Evolutionary conservation across 192 early-diverging fungal species (phyloP), one percentile per base, ranked within the genome.

Genomic region (Gryganskiella cystojenkinii): DNA sequence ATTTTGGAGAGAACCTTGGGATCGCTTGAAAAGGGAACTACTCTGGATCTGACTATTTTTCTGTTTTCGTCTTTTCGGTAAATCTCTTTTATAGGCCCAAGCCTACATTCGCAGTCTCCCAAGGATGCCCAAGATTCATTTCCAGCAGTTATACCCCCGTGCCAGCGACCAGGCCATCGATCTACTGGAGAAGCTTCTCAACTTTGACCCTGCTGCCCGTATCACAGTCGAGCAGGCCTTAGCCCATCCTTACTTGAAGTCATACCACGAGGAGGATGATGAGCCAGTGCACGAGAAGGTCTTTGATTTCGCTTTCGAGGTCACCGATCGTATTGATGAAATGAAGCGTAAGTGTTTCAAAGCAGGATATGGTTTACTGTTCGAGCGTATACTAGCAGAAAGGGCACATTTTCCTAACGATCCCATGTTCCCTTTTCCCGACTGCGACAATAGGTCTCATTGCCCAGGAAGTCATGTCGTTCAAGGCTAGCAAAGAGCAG

Each of bases 171-270:
- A 82, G 64, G 97, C 97, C 0, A 88, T 99, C 20, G 95, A 97
- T 64, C 79, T 99, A 60, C 75, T 99, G 37, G 92, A 95, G 56
- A 90, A 90, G 65, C 84, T 99, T 19, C 84, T 99, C 25, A 88
- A 90, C 72, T 99, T 99, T 81, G 95, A 98, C 81, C 98, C 98
- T 22, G 91, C 91, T 62, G 86, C 89, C 49, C 90, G 98, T 35
- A 95, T 98, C 42, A 96, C 95, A 7, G 93, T 96, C 25, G 96
- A 98, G 56, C 91, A 97, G 79, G 91, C 95, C 14, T 85, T 99
- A 35, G 88, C 89, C 11, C 97, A 99, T 76, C 94, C 94, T 59
- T 99, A 98, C 78, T 81, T 99, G 56, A 89, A 91, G 62, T 90
- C 92, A 9, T 97, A 97, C 81, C 97, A 99, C 81, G 95, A 97